A percentile compares a stretch with the other conserved stretches of the same genome.
Conservation (phyloP, 345 rosid species). For the Nasturtium officinale region DNA sequence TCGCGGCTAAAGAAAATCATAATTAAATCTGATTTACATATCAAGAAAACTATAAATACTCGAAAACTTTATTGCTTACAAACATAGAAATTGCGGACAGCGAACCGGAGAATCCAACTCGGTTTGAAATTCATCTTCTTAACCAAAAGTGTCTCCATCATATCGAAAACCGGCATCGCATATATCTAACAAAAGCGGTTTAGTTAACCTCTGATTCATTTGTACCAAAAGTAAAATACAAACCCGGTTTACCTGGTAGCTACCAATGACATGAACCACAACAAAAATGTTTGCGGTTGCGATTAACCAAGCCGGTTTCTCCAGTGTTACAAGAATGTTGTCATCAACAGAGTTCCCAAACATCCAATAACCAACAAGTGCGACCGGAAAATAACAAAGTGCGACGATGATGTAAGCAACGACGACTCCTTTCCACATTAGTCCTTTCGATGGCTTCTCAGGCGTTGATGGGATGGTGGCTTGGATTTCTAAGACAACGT, state of each 20-base stretch:
- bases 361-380: conserved; percentile 62
- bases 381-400: conserved; percentile 79
- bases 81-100: conserved; percentile 53
- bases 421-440: conserved; percentile 75
- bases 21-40: neutral
- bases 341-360: conserved; percentile 60
- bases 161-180: conserved; percentile 75
- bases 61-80: conserved; percentile 44
- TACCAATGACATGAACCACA: conserved; percentile 77
- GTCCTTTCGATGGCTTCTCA: conserved; percentile 74
- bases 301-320: conserved; percentile 72
- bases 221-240: neutral
- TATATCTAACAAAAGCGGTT: conserved; percentile 44
- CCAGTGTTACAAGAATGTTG: conserved; percentile 59
- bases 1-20: conserved; percentile 49
- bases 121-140: conserved; percentile 57
- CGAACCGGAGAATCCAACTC: conserved; percentile 46
- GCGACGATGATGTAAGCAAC: conserved; percentile 73
- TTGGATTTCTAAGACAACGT: conserved; percentile 79
- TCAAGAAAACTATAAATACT: neutral
- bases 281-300: conserved; percentile 72
- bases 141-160: conserved; percentile 64
- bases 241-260: conserved; percentile 60
- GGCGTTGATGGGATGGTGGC: conserved; percentile 83
- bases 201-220: neutral